Evolutionary conservation across 805 yeast genomes (phyloP).

Genomic region (Saccharomycopsis fibuligera): DNA sequence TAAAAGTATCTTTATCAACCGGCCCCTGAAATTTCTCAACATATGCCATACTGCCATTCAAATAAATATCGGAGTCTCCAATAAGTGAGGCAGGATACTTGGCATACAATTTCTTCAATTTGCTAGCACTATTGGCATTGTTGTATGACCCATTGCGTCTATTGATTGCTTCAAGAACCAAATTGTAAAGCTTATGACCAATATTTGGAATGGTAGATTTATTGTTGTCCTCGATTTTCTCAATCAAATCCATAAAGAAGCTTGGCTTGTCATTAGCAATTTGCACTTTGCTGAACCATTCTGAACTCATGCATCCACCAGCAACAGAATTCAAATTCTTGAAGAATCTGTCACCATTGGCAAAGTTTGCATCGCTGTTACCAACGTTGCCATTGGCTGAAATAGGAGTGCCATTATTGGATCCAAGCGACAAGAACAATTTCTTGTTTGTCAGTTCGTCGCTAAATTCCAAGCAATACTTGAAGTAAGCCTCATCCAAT

Average conservation of each 20-base stretch:
- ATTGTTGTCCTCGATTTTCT: constrained; percentile 1
- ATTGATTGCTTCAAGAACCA: neutral
- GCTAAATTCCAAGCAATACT: constrained; percentile 18
- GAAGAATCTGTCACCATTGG: too few relatives aligned
- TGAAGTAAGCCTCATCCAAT: constrained; percentile 16
- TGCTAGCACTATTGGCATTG: neutral
- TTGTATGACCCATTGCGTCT: too few relatives aligned
- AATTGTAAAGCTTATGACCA: neutral
- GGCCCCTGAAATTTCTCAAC: constrained; percentile 11
- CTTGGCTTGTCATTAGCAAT: neutral
- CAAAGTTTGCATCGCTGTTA: too few relatives aligned
- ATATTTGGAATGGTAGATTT: neutral
- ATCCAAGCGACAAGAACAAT: neutral
- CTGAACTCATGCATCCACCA: constrained; percentile 15
- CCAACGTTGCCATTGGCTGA: neutral
- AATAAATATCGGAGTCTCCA: neutral
- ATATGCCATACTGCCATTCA: neutral
- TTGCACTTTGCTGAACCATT: constrained; percentile 3
- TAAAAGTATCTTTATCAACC: constrained; percentile 52
- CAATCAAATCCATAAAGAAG: constrained; percentile 4
- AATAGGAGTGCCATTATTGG: neutral
- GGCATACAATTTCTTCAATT: neutral
- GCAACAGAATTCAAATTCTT: constrained; percentile 9
- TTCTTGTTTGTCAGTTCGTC: neutral
- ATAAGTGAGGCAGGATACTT: neutral